Conservation (phyloP, 2,329 filamentous ascomycete genomes). For the Knufia fluminis region DNA sequence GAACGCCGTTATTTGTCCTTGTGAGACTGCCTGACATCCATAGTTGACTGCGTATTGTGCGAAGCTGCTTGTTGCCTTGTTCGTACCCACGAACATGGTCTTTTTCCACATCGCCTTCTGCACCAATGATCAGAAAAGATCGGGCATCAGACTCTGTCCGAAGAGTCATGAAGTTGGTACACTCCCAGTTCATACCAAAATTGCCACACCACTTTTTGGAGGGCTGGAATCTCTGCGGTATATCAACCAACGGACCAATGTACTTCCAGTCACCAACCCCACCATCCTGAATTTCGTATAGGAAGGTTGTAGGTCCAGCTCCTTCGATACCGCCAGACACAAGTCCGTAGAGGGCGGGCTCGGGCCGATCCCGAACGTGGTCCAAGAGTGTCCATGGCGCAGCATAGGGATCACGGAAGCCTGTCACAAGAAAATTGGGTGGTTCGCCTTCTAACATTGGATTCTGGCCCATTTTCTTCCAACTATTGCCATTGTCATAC, state of each 20-base stretch:
- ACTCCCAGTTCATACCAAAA: slow-evolving; percentile 44
- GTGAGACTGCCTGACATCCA: slow-evolving; percentile 36
- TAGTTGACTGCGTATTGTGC: slow-evolving; percentile 29
- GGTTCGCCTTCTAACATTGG: slow-evolving; percentile 31
- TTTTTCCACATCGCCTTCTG: slow-evolving; percentile 30
- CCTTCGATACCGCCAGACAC: slow-evolving; percentile 39
- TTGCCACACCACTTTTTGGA: slow-evolving; percentile 40
- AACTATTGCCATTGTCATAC: slow-evolving; percentile 30
- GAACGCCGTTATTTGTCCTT: slow-evolving; percentile 8
- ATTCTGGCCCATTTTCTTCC: slow-evolving; percentile 29
- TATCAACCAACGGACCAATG: slow-evolving; percentile 34
- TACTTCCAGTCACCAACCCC: slow-evolving; percentile 39
- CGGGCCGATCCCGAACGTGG: slow-evolving; percentile 1
- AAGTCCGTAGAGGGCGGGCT: slow-evolving; percentile 34
- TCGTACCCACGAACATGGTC: slow-evolving; percentile 12
- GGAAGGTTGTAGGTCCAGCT: slow-evolving; percentile 36
- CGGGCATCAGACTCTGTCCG: slow-evolving; percentile 24
- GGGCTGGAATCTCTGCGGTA: slow-evolving; percentile 30
- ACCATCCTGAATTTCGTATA: slow-evolving; percentile 35
- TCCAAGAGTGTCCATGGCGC: slow-evolving; percentile 25
- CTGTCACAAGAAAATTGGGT: slow-evolving; percentile 29
- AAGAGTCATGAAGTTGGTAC: slow-evolving; percentile 38
- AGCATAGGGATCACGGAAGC: slow-evolving; percentile 35
- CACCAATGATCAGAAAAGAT: slow-evolving; percentile 38
- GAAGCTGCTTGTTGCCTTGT: slow-evolving; percentile 12